Evolutionary conservation across 2,329 filamentous ascomycete genomes (phyloP).

Genomic region (Aspergillus luchuensis): DNA sequence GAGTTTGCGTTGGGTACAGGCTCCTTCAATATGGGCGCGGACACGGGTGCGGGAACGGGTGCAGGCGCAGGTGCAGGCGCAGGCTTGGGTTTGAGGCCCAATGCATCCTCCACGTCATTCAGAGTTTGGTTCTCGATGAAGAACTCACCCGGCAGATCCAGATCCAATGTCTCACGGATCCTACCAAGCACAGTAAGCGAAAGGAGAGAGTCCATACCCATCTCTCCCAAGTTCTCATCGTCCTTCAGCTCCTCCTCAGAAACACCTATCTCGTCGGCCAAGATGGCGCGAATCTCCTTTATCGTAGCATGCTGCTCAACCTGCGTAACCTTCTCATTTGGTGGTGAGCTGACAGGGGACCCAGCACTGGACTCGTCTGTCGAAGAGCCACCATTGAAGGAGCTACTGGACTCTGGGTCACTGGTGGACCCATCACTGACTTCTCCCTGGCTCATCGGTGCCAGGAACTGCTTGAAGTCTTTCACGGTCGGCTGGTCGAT

Average conservation of each 20-base stretch:
- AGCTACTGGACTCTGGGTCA: conserved; percentile 33
- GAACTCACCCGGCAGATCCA: conserved; percentile 47
- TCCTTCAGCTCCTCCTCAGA: conserved; percentile 43
- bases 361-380: conserved; percentile 38
- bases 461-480: conserved; percentile 61
- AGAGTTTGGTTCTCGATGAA: conserved; percentile 48
- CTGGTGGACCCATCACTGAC: conserved; percentile 33
- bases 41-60: conserved; percentile 11
- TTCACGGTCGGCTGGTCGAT: conserved; percentile 62
- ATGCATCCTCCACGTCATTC: conserved; percentile 40
- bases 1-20: conserved; percentile 25
- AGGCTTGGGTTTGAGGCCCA: conserved; percentile 43
- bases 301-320: conserved; percentile 36
- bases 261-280: conserved; percentile 50
- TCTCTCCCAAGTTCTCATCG: conserved; percentile 43
- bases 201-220: conserved; percentile 52
- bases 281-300: conserved; percentile 43
- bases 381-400: conserved; percentile 26
- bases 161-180: conserved; percentile 46
- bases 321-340: conserved; percentile 30
- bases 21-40: conserved; percentile 26
- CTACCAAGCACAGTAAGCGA: conserved; percentile 49
- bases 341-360: conserved; percentile 32
- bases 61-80: conserved; percentile 15
- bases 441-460: conserved; percentile 35